Evolutionary conservation across 176 grass and related monocot species (phyloP).

Genomic region (Avena insularis): DNA sequence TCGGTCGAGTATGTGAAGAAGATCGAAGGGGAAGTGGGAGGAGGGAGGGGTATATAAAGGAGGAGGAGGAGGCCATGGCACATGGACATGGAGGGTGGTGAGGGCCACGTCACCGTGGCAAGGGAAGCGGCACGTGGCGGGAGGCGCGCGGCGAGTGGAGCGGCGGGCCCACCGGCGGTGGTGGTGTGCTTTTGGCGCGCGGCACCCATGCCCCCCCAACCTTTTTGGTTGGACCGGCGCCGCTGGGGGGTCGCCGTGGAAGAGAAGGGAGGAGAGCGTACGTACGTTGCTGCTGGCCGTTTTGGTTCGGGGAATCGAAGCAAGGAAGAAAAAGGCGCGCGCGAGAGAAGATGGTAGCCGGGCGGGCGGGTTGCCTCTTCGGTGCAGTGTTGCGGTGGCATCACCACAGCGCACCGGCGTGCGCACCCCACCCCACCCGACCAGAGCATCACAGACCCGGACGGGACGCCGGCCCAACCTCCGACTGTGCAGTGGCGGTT

Average conservation of each 20-base stretch:
- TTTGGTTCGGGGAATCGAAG: conserved; percentile 11
- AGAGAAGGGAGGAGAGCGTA: not conserved
- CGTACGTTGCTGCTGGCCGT: not conserved
- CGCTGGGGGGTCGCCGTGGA: conserved; percentile 32
- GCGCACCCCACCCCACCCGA: not conserved
- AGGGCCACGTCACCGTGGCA: conserved; percentile 60
- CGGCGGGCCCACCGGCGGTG: not conserved
- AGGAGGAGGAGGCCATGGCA: not conserved
- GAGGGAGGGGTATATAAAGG: conserved; percentile 46
- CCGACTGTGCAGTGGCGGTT: conserved; percentile 12
- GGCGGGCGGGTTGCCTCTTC: not conserved
- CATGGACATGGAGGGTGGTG: conserved; percentile 29
- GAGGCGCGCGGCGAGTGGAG: conserved; percentile 32
- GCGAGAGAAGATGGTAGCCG: not conserved
- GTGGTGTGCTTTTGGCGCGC: conserved; percentile 30
- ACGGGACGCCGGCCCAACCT: not conserved
- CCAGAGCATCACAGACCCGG: not conserved
- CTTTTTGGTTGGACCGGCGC: conserved; percentile 24
- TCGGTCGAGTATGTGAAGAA: not conserved
- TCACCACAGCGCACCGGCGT: not conserved
- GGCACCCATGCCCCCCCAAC: conserved; percentile 17
- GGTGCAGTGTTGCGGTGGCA: conserved; percentile 22
- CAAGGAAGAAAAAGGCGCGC: conserved; percentile 20
- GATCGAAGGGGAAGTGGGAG: conserved; percentile 23
- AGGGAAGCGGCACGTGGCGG: conserved; percentile 63